These are phyloP conservation scores for Boletales sp. DNA, from an alignment of 768 basidiomycete species.

Conservation along the genomic window DNA sequence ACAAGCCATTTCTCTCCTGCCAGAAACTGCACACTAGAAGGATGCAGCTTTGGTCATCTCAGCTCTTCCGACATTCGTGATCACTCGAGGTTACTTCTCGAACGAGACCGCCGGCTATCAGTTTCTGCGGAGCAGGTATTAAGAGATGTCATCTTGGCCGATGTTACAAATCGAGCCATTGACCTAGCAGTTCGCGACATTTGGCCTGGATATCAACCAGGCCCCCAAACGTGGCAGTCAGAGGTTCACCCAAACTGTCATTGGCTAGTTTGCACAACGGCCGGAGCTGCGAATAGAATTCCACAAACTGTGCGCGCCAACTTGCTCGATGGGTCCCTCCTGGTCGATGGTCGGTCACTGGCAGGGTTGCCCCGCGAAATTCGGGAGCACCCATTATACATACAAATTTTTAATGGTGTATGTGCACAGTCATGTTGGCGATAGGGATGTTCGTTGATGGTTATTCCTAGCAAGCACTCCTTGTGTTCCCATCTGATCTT, in stretches of 20 bases:
- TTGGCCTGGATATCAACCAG: not conserved
- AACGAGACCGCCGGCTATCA: constrained; percentile 23
- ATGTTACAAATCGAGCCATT: constrained; percentile 2
- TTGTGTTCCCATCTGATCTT: constrained; percentile 7
- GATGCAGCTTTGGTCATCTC: too few relatives aligned
- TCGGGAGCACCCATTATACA: too few relatives aligned
- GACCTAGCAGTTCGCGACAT: constrained; percentile 8
- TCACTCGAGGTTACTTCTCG: not conserved
- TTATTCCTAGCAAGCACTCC: constrained; percentile 1
- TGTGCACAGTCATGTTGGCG: too few relatives aligned
- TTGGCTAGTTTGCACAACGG: constrained; percentile 9
- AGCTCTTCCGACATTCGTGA: too few relatives aligned
- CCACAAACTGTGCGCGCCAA: constrained; percentile 9
- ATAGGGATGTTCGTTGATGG: not conserved
- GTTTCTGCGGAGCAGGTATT: constrained; percentile 12
- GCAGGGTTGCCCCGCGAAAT: too few relatives aligned
- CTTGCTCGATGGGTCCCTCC: not conserved
- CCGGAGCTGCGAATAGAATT: constrained; percentile 13
- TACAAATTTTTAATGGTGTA: too few relatives aligned
- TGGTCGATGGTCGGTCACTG: too few relatives aligned
- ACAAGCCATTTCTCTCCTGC: not conserved
- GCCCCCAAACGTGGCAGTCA: too few relatives aligned
- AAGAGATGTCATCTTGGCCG: not conserved
- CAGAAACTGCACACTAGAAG: too few relatives aligned
- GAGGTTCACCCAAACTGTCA: constrained; percentile 4